phyloP scores from a whole-genome alignment of 2,329 filamentous ascomycete genomes.

The Clonostachys solani region DNA sequence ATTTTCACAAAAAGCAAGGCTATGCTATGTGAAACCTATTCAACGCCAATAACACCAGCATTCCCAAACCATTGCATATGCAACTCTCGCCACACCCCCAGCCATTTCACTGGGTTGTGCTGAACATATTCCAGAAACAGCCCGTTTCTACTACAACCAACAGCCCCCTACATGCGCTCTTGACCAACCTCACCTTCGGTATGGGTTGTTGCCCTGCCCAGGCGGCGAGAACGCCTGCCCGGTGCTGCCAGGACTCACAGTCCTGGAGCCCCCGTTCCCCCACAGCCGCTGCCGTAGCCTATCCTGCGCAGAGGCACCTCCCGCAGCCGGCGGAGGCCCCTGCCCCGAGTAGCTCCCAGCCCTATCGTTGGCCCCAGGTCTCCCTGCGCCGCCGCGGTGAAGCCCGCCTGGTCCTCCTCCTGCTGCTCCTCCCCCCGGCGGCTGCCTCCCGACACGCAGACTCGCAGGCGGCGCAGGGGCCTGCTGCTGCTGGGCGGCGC shows the following conservation, averaged over 20 bases:
- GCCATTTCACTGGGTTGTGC: slow-evolving; percentile 13
- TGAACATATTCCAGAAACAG: slow-evolving; percentile 25
- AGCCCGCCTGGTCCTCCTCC: too few relatives aligned
- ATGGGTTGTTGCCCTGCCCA: slow-evolving; percentile 30
- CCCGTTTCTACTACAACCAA: slow-evolving; percentile 40
- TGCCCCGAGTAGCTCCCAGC: too few relatives aligned
- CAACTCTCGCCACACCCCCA: slow-evolving; percentile 26
- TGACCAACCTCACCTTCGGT: slow-evolving; percentile 20
- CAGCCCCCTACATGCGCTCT: slow-evolving; percentile 39
- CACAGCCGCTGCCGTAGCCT: slow-evolving; percentile 77
- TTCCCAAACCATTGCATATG: slow-evolving; percentile 5
- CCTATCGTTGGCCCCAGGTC: too few relatives aligned
- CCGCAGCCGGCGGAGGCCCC: neutral
- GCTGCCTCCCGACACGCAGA: slow-evolving; percentile 14
- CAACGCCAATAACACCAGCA: too few relatives aligned
- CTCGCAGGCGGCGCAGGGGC: slow-evolving; percentile 32
- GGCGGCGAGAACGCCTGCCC: slow-evolving; percentile 41
- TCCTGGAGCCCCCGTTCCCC: slow-evolving; percentile 55
- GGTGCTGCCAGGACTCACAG: slow-evolving; percentile 45
- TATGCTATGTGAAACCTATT: neutral
- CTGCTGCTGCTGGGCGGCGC: slow-evolving; percentile 20
- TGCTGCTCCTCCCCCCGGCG: too few relatives aligned
- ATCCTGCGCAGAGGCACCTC: slow-evolving; percentile 67
- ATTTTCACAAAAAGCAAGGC: too few relatives aligned
- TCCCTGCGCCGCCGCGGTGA: too few relatives aligned